phyloP scores from a whole-genome alignment of 139 green algal genomes.

The Cymbomonas tetramitiformis region DNA sequence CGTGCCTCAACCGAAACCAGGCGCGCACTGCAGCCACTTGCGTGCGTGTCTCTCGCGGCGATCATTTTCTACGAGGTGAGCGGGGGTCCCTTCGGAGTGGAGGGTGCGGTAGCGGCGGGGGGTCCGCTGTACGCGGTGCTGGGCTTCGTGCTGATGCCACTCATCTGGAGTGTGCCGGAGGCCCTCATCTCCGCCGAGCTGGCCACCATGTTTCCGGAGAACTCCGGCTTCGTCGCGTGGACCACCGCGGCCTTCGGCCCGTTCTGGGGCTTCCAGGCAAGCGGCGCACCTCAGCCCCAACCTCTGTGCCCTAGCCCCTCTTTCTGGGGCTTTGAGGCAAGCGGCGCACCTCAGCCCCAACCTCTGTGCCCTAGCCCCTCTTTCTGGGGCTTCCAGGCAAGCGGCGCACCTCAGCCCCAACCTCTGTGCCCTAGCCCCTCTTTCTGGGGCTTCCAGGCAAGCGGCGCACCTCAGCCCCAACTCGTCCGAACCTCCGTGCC shows the following conservation, averaged over 20 bases:
- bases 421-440: too few species aligned
- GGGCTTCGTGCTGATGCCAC: slow-evolving; percentile 28
- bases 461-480: too few species aligned
- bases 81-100: slow-evolving; percentile 76
- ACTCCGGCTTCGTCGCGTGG: slow-evolving; percentile 88
- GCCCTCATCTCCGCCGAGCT: slow-evolving; percentile 82
- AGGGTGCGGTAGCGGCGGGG: slow-evolving; percentile 62
- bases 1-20: too few species aligned
- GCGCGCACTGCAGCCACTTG: too few species aligned
- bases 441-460: too few species aligned
- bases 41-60: slow-evolving; percentile 67
- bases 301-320: background rate
- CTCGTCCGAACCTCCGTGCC: too few species aligned
- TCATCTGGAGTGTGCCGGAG: slow-evolving; percentile 78
- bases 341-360: slow-evolving; percentile 12
- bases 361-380: too few species aligned
- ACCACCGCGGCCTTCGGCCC: slow-evolving; percentile 85
- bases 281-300: background rate
- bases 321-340: background rate
- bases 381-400: too few species aligned
- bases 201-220: slow-evolving; percentile 84
- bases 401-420: too few species aligned
- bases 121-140: slow-evolving; percentile 66
- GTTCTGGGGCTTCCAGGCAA: slow-evolving; percentile 92
- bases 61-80: slow-evolving; percentile 94